A percentile compares a stretch with the other conserved stretches of the same genome.
phyloP scores from a whole-genome alignment of 2,329 filamentous ascomycete species.

The Cercospora zeina region DNA sequence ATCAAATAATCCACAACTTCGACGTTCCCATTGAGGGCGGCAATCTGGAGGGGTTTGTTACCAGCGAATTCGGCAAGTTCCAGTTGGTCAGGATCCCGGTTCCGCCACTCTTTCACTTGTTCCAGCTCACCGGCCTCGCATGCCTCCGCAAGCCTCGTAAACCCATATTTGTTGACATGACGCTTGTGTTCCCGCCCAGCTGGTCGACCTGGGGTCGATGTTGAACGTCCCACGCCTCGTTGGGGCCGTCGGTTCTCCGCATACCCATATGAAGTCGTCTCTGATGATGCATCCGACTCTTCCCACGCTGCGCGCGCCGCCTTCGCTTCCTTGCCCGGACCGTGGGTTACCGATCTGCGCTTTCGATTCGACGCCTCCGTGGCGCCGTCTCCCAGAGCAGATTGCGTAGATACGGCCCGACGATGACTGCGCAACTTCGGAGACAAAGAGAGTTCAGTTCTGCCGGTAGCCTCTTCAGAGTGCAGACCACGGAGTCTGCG shows the following conservation, averaged over 20 bases:
- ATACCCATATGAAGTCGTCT: conserved; percentile 56
- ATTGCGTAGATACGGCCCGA: conserved; percentile 65
- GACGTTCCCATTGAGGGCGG: conserved; percentile 79
- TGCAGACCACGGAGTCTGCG: conserved; percentile 34
- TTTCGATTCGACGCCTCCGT: conserved; percentile 32
- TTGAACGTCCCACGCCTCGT: conserved; percentile 55
- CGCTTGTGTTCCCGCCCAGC: conserved; percentile 71
- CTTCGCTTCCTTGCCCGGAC: conserved; percentile 38
- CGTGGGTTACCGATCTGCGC: conserved; percentile 55
- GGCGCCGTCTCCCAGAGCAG: conserved; percentile 58
- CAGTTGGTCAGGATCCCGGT: conserved; percentile 80
- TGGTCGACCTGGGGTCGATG: conserved; percentile 50
- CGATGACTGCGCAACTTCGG: conserved; percentile 61
- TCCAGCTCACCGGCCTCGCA: conserved; percentile 84
- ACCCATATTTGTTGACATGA: conserved; percentile 86
- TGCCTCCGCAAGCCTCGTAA: conserved; percentile 85
- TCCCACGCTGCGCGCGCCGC: conserved; percentile 53
- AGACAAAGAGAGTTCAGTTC: conserved; percentile 56
- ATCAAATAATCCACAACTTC: conserved; percentile 87
- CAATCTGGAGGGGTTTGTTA: conserved; percentile 95
- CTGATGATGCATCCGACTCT: conserved; percentile 58
- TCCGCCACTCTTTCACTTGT: conserved; percentile 69
- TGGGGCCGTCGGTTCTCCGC: conserved; percentile 60
- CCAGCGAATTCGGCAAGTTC: conserved; percentile 90
- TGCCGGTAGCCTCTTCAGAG: conserved; percentile 32